Percentiles rank a stretch among this genome's conserved stretches.
phyloP scores from a whole-genome alignment of 2,329 filamentous ascomycete species.

The Aspergillus fischeri region DNA sequence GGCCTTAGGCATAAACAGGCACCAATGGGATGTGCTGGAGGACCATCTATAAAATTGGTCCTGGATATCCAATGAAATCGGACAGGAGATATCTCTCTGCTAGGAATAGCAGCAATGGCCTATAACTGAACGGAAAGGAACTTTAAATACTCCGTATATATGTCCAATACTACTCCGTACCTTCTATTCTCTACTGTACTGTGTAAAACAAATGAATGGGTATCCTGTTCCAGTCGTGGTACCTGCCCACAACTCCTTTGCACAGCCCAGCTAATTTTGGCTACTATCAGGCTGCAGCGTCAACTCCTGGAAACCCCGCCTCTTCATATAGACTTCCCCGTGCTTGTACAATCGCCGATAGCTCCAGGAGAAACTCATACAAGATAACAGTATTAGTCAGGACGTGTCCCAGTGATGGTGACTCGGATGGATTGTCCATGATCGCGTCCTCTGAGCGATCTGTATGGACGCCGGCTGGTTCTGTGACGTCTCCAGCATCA shows the following conservation, averaged over 20 bases:
- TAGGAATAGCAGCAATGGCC: not conserved
- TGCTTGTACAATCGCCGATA: conserved; percentile 70
- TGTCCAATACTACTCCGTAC: not conserved
- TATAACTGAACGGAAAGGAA: not conserved
- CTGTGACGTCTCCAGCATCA: not conserved
- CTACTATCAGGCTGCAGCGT: not conserved
- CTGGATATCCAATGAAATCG: not conserved
- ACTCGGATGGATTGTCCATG: conserved; percentile 33
- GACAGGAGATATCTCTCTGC: not conserved
- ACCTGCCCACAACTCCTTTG: not conserved
- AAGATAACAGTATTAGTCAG: conserved; percentile 75
- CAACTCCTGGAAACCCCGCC: conserved; percentile 52
- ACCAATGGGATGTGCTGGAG: not conserved
- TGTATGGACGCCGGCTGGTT: not conserved
- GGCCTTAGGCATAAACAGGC: not conserved
- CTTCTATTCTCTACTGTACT: not conserved
- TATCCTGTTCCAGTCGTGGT: not conserved
- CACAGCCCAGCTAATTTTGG: not conserved
- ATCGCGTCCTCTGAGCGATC: conserved; percentile 12
- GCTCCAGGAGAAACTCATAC: conserved; percentile 74
- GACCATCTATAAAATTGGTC: too few relatives aligned
- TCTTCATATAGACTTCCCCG: conserved; percentile 73
- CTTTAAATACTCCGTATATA: not conserved
- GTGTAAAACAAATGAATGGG: not conserved
- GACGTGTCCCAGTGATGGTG: conserved; percentile 69